Evolutionary conservation across 2,329 filamentous ascomycete genomes (phyloP), one percentile per base, ranked within the genome.

Genomic region (Xylogone sp.): DNA sequence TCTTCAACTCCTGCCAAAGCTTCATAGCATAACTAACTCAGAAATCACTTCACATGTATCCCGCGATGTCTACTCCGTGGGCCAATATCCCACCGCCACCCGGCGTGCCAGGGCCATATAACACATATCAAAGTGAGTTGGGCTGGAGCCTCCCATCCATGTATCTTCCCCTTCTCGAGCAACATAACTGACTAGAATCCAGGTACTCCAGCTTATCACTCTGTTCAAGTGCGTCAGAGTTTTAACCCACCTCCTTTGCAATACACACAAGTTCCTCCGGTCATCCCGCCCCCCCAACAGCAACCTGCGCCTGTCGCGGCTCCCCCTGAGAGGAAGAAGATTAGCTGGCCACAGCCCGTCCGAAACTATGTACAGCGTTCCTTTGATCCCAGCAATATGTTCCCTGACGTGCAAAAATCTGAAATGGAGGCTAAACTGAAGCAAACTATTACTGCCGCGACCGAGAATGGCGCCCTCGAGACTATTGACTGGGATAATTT

Each of bases 361-460:
- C 88, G 91, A 61, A 77, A 80, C 59, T 97, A 97, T 72, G 93
- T 97, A 27, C 87, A 91, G 64, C 85, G 91, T 64, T 92, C 91
- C 21, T 97, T 97, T 67, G 83, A 88, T 47, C 81, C 83, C 21
- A 81, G 84, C 53, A 88, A 91, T 65, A 75, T 84, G 58, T 78
- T 88, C 56, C 63, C 78, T 4, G 78, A 80, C 39, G 81, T 92
- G 44, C 69, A 74, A 47, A 79, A 81, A 49, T 63, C 77, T 49
- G 90, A 96, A 52, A 87, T 97, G 77, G 88, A 96, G 69, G 75
- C 77, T 54, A 95, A 91, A 65, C 75, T 99, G 57, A 96, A 93
- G 70, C 75, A 86, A 54, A 87, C 91, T 60, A 97, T 99, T 67
- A 89, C 87, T 55, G 78, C 84, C 50, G 90, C 90, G 56, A 91